Evolutionary conservation across 305 asterid genomes (phyloP), one percentile per base, ranked within the genome.

Genomic region (Solanum aculeatissimum): DNA sequence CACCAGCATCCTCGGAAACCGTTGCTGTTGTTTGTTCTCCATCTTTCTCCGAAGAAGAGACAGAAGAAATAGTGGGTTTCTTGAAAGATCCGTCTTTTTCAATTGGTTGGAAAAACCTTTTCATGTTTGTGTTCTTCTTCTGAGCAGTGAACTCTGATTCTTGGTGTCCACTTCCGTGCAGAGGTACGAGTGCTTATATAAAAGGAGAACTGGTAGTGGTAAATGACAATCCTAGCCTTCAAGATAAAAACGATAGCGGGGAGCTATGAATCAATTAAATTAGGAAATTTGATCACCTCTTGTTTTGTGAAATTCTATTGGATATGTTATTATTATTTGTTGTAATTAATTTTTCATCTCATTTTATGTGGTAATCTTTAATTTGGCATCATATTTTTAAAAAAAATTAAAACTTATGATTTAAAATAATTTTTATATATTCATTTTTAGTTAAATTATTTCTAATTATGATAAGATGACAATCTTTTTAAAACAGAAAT

Each of bases 51-150:
- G 90, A 63, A 60, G 89, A 72, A 19, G 90, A 83, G 74, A 92
- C 65, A 68, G 83, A 55, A 70, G 89, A 86, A 84, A 89, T 85
- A 23, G 88, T 71, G 81, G 94, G 96, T 83, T 93, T 96, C 90
- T 94, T 94, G 87, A 60, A 88, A 66, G 98, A 86, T 35, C 92
- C 94, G 58, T 96, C 99, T 87, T 92, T 93, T 88, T 88, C 93
- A 8, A 96, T 83, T 74, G 99, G 95, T 85, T 94, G 92, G 88
- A 96, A 96, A 89, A 96, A 95, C 84, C 99, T 90, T 91, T 94
- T 96, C 98, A 94, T 89, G 38, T 40, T 66, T 82, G 49, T 63
- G 49, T 84, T 58, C n/a, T 42, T 49, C 9, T 35, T 32, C 45
- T 16, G 27, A 25, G 42, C 63, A 75, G 45, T 49, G 62, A 75